These are phyloP conservation scores for Malus fusca DNA, from an alignment of 306 rosid genomes.

Conservation along the genomic window DNA sequence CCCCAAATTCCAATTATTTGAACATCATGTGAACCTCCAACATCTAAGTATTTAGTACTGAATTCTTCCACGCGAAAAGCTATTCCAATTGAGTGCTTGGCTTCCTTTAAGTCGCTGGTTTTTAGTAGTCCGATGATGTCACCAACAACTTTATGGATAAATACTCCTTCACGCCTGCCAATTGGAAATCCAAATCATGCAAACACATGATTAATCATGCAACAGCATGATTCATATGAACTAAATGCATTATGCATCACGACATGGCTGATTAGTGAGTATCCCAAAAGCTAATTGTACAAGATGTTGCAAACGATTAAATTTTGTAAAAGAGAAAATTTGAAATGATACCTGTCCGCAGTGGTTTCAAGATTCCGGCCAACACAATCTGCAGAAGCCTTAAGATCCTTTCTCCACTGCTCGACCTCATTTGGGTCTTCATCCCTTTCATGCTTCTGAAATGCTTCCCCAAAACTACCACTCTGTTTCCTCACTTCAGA, in stretches of 20 bases:
- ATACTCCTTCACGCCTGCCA: background rate
- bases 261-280: no score
- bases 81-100: background rate
- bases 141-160: background rate
- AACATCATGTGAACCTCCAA: background rate
- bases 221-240: background rate
- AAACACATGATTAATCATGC: background rate
- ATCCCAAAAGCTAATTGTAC: no score
- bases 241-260: background rate
- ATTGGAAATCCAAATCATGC: background rate
- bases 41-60: background rate
- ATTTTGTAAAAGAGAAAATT: no score
- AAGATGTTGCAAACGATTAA: no score
- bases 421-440: background rate
- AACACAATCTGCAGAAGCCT: background rate
- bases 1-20: no score
- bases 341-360: background rate
- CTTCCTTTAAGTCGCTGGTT: background rate
- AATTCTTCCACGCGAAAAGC: background rate
- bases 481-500: background rate
- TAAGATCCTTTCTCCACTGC: background rate
- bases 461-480: background rate
- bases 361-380: background rate
- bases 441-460: background rate
- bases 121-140: background rate